Base-by-base conservation (phyloP, 257 asterid species). In the Solanum medicagineum region DNA sequence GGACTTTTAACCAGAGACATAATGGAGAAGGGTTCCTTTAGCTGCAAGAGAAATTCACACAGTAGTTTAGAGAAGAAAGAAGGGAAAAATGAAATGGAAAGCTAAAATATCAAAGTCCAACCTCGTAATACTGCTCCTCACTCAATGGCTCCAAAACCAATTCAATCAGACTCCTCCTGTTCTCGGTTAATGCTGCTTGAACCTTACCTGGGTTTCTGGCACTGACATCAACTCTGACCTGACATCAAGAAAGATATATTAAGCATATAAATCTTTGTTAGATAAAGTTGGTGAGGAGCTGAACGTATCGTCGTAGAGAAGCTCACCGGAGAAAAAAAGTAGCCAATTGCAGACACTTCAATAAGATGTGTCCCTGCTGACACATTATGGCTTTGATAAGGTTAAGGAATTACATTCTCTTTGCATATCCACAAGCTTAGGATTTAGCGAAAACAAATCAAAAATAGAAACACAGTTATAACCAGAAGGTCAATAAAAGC, bases 291-390 rank as follows among this genome's bases (percentile, higher is more conserved):
- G 51, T 45, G 36, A 86, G 59, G 32, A 66, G 83, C 66, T 81
- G 87, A 24, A 81, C 17, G 29, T 79, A 51, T 7, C 29, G 57
- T 55, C 63, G 87, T 63, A 44, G 45, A 71, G 81, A 84, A 59
- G 84, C 97, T 92, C 88, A 96, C 99, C 1, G 99, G 99, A 86
- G 99, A 96, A 91, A 96, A 94, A 88, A 94, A 87, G 90, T 93
- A 94, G 85, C 99, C 98, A n/a, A 90, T 87, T 57, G 98, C 97
- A 85, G 95, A 88, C 89, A 96, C 97, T 89, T 96, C 98, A 87
- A 94, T 94, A 56, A 96, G 98, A 91, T 96, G 98, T 89, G 99
- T 96, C 84, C 98, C 98, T 54, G 98, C 98, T 11, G 97, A 93
- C 81, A 96, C 98, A 86, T 94, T 92, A 88, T 94, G 95, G 90